Percentiles rank a stretch among this genome's conserved stretches.
These are phyloP conservation scores for Gracilaria vermiculophylla DNA, from an alignment of 23 red algal species.

Conservation along the genomic window DNA sequence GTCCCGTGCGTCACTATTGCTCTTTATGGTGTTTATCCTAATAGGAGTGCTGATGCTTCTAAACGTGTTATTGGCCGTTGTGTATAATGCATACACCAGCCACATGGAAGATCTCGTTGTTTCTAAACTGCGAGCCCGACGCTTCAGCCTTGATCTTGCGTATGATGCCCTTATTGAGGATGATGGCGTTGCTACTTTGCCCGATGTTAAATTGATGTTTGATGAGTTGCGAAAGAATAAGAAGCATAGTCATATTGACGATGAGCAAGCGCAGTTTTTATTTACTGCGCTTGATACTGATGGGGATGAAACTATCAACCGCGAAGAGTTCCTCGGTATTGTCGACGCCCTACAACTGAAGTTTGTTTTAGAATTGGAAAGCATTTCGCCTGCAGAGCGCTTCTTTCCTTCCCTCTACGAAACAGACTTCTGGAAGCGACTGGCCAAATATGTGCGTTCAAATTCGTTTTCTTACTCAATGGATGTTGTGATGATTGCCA, in stretches of 20 bases:
- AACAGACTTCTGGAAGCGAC: conserved; percentile 12
- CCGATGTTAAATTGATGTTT: conserved; percentile 49
- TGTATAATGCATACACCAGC: conserved; percentile 76
- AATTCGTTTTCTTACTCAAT: conserved; percentile 23
- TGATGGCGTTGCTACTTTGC: conserved; percentile 4
- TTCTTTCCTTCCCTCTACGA: conserved; percentile 59
- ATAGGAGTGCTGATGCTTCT: conserved; percentile 66
- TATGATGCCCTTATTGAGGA: conserved; percentile 40
- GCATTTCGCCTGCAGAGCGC: conserved; percentile 14
- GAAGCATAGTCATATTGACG: conserved; percentile 34
- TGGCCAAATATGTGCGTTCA: conserved; percentile 66
- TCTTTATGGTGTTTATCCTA: conserved; percentile 55
- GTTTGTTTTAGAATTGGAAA: conserved; percentile 63
- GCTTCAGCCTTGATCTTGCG: conserved; percentile 44
- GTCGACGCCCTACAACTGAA: conserved; percentile 62
- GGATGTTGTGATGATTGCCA: conserved; percentile 58
- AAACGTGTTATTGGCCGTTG: conserved; percentile 62
- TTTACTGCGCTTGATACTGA: conserved; percentile 69
- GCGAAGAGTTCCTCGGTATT: conserved; percentile 65
- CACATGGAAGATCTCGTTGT: conserved; percentile 64
- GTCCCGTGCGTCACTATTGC: conserved; percentile 22
- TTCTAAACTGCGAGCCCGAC: background rate
- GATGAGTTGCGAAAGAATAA: conserved; percentile 68
- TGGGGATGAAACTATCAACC: conserved; percentile 53
- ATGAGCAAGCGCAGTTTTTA: conserved; percentile 32